Percentiles rank a stretch among this genome's conserved stretches.
Conservation (phyloP, 179 eudicot species). For the Beta lomatogona region DNA sequence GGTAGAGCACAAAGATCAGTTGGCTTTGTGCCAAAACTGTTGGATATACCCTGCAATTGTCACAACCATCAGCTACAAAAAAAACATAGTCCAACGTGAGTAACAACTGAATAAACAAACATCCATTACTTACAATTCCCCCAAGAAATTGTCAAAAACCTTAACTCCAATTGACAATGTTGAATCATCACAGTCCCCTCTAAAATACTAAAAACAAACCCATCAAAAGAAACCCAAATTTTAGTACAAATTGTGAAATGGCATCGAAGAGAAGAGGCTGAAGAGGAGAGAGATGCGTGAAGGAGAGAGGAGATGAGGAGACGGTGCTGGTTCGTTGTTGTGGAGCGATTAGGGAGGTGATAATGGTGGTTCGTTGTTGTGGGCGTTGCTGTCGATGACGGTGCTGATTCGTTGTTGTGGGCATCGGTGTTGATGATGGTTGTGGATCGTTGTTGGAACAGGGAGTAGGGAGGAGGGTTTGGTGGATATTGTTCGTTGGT, state of each 20-base stretch:
- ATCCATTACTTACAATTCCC: constrained; percentile 51
- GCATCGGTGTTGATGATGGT: no score
- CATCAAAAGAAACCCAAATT: neutral
- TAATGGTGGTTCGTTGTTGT: no score
- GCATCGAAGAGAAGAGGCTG: no score
- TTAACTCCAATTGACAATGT: constrained; percentile 49
- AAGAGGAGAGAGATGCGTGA: no score
- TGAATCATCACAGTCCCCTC: constrained; percentile 57
- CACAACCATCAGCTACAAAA: constrained; percentile 5
- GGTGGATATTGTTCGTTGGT: no score
- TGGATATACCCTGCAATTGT: constrained; percentile 59
- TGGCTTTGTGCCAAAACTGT: constrained; percentile 68
- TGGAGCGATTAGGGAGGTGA: no score
- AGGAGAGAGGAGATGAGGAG: no score
- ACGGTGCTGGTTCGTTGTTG: no score
- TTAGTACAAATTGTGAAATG: neutral
- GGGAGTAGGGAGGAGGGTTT: no score
- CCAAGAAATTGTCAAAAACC: constrained; percentile 49
- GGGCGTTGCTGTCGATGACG: no score
- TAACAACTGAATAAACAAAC: neutral
- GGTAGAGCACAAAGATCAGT: constrained; percentile 57
- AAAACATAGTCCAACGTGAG: neutral
- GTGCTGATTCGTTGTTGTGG: no score
- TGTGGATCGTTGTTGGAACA: no score
- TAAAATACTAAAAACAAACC: constrained; percentile 53